Percentiles rank a stretch among this genome's conserved stretches.
Conservation (phyloP, 495 filamentous ascomycete genomes). For the Hapsidospora chrysogenum region DNA sequence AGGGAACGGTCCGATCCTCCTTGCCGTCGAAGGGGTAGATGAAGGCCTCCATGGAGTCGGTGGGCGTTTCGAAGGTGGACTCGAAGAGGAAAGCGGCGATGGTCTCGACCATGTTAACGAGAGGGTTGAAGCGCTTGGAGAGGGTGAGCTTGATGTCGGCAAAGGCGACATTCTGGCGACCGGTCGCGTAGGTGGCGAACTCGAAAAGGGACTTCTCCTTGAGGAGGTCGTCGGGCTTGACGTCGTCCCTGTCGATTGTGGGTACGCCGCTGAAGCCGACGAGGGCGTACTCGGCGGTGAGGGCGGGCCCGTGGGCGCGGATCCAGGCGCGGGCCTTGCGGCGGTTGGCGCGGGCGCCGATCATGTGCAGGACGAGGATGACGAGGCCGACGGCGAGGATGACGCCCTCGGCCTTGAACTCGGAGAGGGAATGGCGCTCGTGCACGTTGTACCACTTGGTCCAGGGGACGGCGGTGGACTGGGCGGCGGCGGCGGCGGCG, state of each 20-base stretch:
- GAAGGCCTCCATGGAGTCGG: conserved; percentile 55
- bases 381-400: conserved; percentile 58
- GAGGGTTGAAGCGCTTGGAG: conserved; percentile 78
- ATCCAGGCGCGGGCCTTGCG: conserved; percentile 69
- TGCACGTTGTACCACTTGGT: conserved; percentile 96
- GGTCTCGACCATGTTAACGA: conserved; percentile 51
- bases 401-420: conserved; percentile 78
- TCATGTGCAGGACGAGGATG: conserved; percentile 62
- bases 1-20: conserved; percentile 56
- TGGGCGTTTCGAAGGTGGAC: conserved; percentile 48
- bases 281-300: conserved; percentile 72
- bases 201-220: conserved; percentile 75
- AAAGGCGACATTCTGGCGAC: conserved; percentile 84
- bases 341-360: conserved; percentile 68
- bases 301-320: conserved; percentile 46
- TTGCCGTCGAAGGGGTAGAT: conserved; percentile 82
- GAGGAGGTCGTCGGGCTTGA: conserved; percentile 40
- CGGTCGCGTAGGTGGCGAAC: conserved; percentile 80
- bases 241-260: conserved; percentile 15
- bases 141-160: conserved; percentile 70
- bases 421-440: conserved; percentile 63
- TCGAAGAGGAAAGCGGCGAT: conserved; percentile 57
- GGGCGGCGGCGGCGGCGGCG: conserved; percentile 13
- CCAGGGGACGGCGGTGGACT: conserved; percentile 43
- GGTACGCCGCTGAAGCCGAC: conserved; percentile 54